Evolutionary conservation across 2,329 filamentous ascomycete species (phyloP), one percentile per base, ranked within the genome.

Genomic region (Arachnomyces sp.): DNA sequence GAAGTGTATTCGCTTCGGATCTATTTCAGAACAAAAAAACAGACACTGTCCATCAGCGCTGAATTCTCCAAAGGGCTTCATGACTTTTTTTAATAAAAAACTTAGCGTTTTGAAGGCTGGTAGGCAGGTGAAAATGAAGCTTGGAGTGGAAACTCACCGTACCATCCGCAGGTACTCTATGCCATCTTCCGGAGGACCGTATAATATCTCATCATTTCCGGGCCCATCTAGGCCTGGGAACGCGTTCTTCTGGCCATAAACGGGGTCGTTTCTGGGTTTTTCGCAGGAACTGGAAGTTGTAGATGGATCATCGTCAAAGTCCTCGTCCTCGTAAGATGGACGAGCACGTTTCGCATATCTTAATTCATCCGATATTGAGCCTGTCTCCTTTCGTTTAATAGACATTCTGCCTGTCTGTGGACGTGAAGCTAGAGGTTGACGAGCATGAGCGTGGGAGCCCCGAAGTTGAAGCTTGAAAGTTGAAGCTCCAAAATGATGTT

Each of bases 91-190:
- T 9, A 9, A 25, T 5, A 25, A 25, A 9, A 25, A 25, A 25
- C 21, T 25, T 25, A 25, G 21, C 21, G 5, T 25, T 25, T 25
- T 18, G 31, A 43, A 29, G 33, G 29, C 8, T 25, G 14, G n/a
- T n/a, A n/a, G n/a, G n/a, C n/a, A n/a, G n/a, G n/a, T n/a, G n/a
- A 9, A 25, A 25, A 9, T 25, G 21, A 5, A 25, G 21, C 21
- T 25, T 25, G 21, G 5, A 25, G 21, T 39, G 31, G 34, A 35
- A 39, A 57, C 74, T 73, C 68, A 86, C 82, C 82, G 74, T 41
- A 87, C 83, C 60, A 81, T 78, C 50, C 71, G 73, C 44, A 88
- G 61, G 63, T 88, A 88, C 38, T 77, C 78, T 52, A 86, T 64
- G 1, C 82, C 82, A 60, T 84, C 80, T 25, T 71, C 67, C 39